Evolutionary conservation across 345 rosid genomes (phyloP), one percentile per base, ranked within the genome.

Genomic region (Litchi chinensis): DNA sequence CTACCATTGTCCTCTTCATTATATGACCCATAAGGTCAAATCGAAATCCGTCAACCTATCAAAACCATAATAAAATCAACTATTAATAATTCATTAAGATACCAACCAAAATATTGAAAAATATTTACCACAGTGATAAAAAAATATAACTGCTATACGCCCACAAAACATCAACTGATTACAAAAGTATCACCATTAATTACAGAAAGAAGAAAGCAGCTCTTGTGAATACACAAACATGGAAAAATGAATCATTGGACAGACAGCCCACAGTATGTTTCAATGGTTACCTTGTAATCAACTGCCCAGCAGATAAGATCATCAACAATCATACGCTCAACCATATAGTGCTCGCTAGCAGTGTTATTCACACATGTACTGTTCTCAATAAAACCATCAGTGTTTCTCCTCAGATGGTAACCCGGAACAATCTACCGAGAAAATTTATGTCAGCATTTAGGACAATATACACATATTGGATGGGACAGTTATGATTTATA

Each of bases 1-100:
- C 64, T 86, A 95, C 99, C 98, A 93, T 93, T 66, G 99, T 88
- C 65, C 74, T 76, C 88, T 88, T 93, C 99, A 95, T 95, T 77
- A 95, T 78, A 85, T 95, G 99, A 71, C 99, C 99, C 99, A 95
- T 95, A 68, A 95, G 96, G 81, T 95, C 99, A 85, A 95, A 93
- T 57, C 96, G 94, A 80, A 95, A 93, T 65, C 99, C 99, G 82
- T 95, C 98, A 82, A 95, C 96, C 99, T 95, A 88, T 57, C 26
- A 89, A 81, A 11, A 80, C 63, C 74, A 73, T 56, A 46, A 81
- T 10, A 79, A 71, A 28, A 81, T 71, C 52, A 77, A 74, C 59
- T 62, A 78, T 62, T 75, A 65, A 40, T 7, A 44, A 68, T 73
- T 32, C 70, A 69, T 50, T 26, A 60, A 76, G 79, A 66, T 74